Base-by-base conservation (phyloP, 2,329 filamentous ascomycete species). In the Zymoseptoria crescenta region DNA sequence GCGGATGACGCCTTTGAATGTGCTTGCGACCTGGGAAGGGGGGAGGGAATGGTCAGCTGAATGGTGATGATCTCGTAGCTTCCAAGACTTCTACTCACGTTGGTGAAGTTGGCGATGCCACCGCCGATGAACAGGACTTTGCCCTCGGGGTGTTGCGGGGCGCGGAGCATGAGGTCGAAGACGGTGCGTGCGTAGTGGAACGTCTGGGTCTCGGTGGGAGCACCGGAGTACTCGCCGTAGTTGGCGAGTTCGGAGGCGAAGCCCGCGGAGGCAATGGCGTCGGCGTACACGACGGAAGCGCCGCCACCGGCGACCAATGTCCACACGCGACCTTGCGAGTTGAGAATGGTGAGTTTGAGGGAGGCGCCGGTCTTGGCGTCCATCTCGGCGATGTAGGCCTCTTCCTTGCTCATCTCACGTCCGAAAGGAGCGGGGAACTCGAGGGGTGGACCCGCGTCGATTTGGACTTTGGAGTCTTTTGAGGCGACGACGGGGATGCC, bases 31-130 rank as follows among this genome's bases (percentile, higher is more conserved):
- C 73, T 79, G 61, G 6, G 29, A 29, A 21, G 16, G 16, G 16
- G 24, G 4, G 24, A 24, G 24, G 24, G 4, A 59, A 45, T n/a
- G 56, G 64, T 67, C 49, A 68, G 61, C 57, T 8, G 20, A 19
- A 8, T 49, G 3, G 8, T 27, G 21, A 49, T 20, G 21, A 35
- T 49, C 2, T 52, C 19, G 9, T 19, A 28, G 56, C 29, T 56
- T 56, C 49, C 49, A 20, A 50, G 35, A 71, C 74, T 72, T n/a
- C 10, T 45, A 45, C 35, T 45, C 72, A 79, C 94, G 80, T 97
- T 99, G 83, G 94, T 99, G 83, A 99, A 99, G 88, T 99, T 99
- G 83, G 94, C 94, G 84, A 99, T 99, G 84, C 94, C 94, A 81
- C 94, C 94, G 77, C 94, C 94, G 68, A 99, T 97, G 85, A 99